These are phyloP conservation scores for Austroboletus olivaceoglutinosus DNA, from an alignment of 1,284 basidiomycete genomes.

Conservation along the genomic window DNA sequence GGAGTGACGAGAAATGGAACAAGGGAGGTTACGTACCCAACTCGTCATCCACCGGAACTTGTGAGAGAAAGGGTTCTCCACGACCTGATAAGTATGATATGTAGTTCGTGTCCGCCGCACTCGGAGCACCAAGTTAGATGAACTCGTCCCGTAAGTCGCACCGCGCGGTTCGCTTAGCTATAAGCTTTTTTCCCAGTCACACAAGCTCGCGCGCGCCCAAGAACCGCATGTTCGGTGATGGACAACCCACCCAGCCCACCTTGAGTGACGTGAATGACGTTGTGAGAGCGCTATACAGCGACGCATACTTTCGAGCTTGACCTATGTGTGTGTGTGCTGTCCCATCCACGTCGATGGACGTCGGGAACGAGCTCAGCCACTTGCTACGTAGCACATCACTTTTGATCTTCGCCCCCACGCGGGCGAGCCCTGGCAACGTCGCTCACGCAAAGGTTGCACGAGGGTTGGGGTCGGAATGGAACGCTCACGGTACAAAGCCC, in stretches of 20 bases:
- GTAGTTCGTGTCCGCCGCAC: background rate
- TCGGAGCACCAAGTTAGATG: slow-evolving; percentile 1
- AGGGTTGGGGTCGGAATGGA: background rate
- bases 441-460: background rate
- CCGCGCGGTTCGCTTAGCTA: slow-evolving; percentile 8
- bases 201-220: background rate
- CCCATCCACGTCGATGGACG: background rate
- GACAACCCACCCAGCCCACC: background rate
- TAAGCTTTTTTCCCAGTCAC: slow-evolving; percentile 1
- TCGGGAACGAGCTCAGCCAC: background rate
- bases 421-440: background rate
- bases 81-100: background rate
- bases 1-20: background rate
- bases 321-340: background rate
- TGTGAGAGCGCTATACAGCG: background rate
- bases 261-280: background rate
- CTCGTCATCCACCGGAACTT: background rate
- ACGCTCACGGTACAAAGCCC: background rate
- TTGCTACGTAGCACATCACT: background rate
- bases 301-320: background rate
- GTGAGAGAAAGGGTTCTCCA: background rate
- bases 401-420: background rate
- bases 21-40: background rate
- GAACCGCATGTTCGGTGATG: background rate
- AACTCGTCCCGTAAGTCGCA: background rate